Evolutionary conservation across 306 rosid species (phyloP).

Genomic region (Canavalia ensiformis): DNA sequence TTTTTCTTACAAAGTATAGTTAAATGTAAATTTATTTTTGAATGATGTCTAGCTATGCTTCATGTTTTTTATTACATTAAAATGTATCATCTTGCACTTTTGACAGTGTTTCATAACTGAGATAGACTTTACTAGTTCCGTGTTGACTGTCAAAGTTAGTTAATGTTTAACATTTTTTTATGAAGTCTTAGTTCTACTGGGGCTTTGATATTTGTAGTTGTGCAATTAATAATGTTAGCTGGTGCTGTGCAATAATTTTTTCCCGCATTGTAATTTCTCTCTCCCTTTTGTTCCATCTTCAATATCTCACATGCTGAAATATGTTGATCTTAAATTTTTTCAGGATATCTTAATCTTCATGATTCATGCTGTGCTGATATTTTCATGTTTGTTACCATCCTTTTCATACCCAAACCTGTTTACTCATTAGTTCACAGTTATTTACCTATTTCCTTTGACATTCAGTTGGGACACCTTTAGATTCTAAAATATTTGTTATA

Average conservation of each 20-base stretch:
- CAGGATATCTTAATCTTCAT: slow-evolving; percentile 1
- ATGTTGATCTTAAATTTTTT: slow-evolving; percentile 4
- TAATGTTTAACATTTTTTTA: slow-evolving; percentile 8
- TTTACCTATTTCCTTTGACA: slow-evolving; percentile 24
- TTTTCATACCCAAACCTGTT: slow-evolving; percentile 12
- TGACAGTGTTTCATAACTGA: not conserved
- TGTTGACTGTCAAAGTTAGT: slow-evolving; percentile 10
- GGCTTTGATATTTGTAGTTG: not conserved
- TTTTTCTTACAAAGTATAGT: slow-evolving; percentile 17
- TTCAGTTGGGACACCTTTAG: slow-evolving; percentile 32
- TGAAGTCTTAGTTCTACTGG: not conserved
- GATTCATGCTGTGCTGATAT: slow-evolving; percentile 29
- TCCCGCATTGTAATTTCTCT: not conserved
- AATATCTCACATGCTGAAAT: slow-evolving; percentile 15
- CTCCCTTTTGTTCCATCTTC: not conserved
- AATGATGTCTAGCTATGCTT: slow-evolving; percentile 32
- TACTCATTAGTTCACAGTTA: slow-evolving; percentile 15
- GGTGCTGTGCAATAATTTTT: not conserved
- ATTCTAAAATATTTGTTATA: not conserved
- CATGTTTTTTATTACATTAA: slow-evolving; percentile 32
- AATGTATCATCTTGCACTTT: slow-evolving; percentile 8
- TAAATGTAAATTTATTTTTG: slow-evolving; percentile 27
- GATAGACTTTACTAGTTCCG: slow-evolving; percentile 17
- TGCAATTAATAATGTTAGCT: slow-evolving; percentile 25
- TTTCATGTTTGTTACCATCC: slow-evolving; percentile 6